These are phyloP conservation scores for Alternaria hordeiaustralica DNA, from an alignment of 2,329 filamentous ascomycete species.

Conservation along the genomic window DNA sequence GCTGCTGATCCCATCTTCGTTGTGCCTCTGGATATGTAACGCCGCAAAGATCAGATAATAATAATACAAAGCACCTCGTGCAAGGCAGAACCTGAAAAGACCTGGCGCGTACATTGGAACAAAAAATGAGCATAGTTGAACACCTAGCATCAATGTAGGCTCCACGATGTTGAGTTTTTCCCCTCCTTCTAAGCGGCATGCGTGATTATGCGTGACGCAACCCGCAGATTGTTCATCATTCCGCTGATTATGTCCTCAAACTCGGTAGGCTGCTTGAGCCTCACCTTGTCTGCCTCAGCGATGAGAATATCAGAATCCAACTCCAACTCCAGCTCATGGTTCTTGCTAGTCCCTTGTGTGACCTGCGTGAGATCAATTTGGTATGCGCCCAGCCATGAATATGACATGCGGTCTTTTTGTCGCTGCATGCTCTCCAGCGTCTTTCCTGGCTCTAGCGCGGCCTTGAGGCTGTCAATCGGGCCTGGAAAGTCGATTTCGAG, in stretches of 20 bases:
- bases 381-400: conserved; percentile 79
- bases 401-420: conserved; percentile 89
- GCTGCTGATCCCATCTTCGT: conserved; percentile 11
- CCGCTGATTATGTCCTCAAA: conserved; percentile 73
- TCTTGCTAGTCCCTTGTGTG: conserved; percentile 64
- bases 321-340: conserved; percentile 84
- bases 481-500: conserved; percentile 86
- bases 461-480: conserved; percentile 61
- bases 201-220: conserved; percentile 47
- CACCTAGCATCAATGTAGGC: not conserved
- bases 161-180: not conserved
- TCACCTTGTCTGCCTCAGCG: conserved; percentile 67
- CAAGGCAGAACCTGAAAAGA: not conserved
- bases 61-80: conserved; percentile 11
- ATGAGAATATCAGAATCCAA: conserved; percentile 68
- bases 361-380: conserved; percentile 95
- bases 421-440: conserved; percentile 60
- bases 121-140: not conserved
- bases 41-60: conserved; percentile 8
- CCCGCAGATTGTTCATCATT: conserved; percentile 70
- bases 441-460: conserved; percentile 52
- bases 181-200: not conserved
- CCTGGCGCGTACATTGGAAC: not conserved
- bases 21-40: not conserved
- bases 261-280: conserved; percentile 53